Evolutionary conservation across 2,329 filamentous ascomycete genomes (phyloP).

Genomic region (Fusarium dlaminii): DNA sequence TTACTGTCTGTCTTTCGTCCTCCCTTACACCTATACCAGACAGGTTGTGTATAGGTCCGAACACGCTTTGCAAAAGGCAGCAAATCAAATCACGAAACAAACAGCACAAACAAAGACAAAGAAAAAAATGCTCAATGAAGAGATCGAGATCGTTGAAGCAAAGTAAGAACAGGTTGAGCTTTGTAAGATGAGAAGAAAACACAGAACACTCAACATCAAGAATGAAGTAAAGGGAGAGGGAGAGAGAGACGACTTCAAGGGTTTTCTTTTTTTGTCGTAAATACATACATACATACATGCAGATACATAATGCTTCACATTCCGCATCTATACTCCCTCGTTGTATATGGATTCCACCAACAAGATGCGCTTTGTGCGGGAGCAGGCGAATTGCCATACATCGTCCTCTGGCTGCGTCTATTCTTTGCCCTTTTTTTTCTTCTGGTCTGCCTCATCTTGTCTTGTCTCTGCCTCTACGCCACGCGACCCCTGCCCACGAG

Average conservation of each 20-base stretch:
- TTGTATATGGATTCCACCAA: constrained; percentile 13
- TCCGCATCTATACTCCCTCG: constrained; percentile 17
- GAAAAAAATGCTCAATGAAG: background rate
- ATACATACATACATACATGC: background rate
- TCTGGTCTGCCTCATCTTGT: constrained; percentile 20
- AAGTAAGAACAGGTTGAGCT: background rate
- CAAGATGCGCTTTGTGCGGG: constrained; percentile 8
- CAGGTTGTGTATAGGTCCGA: constrained; percentile 3
- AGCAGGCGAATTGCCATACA: constrained; percentile 8
- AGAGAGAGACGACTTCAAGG: background rate
- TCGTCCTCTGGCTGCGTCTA: background rate
- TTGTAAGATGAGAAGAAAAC: constrained; percentile 4
- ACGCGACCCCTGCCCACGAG: constrained; percentile 24
- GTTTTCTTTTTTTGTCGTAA: background rate
- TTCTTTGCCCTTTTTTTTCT: background rate
- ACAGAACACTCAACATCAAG: background rate
- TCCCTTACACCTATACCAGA: background rate
- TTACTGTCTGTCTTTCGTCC: background rate
- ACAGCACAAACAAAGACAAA: constrained; percentile 17
- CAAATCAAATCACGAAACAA: constrained; percentile 5
- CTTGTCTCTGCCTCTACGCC: constrained; percentile 30
- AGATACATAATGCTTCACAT: constrained; percentile 1
- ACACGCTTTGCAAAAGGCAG: background rate
- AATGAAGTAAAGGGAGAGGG: constrained; percentile 13
- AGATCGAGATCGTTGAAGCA: constrained; percentile 3